Conservation (phyloP, 2,329 filamentous ascomycete species). For the Colletotrichum theobromicola region DNA sequence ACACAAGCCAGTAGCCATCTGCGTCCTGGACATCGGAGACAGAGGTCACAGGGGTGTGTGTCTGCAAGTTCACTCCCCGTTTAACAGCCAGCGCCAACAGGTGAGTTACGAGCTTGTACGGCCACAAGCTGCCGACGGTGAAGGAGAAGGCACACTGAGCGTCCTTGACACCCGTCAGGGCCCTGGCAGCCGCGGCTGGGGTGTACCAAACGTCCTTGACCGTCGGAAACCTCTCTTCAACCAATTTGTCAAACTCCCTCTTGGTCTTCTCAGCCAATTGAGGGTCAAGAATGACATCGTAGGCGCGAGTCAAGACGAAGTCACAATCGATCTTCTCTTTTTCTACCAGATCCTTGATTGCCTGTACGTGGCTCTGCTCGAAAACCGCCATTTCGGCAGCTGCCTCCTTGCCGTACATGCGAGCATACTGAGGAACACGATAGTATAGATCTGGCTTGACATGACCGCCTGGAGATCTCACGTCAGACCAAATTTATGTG, state of each 20-base stretch:
- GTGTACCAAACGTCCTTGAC: neutral
- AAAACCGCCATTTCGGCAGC: neutral
- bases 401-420: neutral
- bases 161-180: neutral
- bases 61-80: neutral
- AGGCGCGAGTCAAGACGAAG: neutral
- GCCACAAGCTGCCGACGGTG: neutral
- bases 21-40: neutral
- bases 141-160: neutral
- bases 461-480: neutral
- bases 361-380: neutral
- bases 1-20: neutral
- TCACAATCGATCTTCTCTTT: neutral
- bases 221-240: neutral
- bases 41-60: neutral
- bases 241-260: neutral
- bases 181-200: neutral
- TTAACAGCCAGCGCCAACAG: neutral
- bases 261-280: neutral
- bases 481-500: neutral
- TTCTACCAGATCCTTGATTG: neutral
- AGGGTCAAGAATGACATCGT: neutral
- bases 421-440: neutral
- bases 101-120: neutral
- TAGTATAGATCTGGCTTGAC: neutral